Conservation (phyloP, 441 rosid genomes). For the Erodium moschatum region DNA sequence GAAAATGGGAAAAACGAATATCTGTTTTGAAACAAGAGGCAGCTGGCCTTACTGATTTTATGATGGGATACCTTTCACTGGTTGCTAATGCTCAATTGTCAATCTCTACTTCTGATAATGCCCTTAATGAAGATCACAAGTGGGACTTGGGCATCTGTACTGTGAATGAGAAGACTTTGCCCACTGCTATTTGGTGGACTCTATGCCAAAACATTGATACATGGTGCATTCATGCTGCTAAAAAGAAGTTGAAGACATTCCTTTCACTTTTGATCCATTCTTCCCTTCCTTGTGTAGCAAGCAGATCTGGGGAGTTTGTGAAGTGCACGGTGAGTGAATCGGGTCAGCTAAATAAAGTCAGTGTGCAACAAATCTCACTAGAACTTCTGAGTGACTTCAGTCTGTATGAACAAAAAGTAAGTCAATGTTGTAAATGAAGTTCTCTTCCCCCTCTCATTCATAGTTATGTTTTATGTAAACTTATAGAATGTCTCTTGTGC, state of each 20-base stretch:
- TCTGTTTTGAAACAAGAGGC: conserved; percentile 59
- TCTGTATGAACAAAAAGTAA: conserved; percentile 65
- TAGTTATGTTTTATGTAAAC: not conserved
- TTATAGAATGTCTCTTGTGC: conserved; percentile 22
- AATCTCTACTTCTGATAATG: conserved; percentile 22
- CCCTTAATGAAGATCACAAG: conserved; percentile 28
- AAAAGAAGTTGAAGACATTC: conserved; percentile 56
- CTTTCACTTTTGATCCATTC: conserved; percentile 45
- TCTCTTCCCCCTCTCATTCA: not conserved
- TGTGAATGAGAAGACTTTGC: conserved; percentile 47
- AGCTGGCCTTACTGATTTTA: conserved; percentile 51
- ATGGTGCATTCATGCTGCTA: conserved; percentile 64
- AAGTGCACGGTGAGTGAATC: conserved; percentile 28
- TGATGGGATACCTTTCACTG: conserved; percentile 40
- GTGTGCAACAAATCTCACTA: conserved; percentile 47
- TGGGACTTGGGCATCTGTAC: conserved; percentile 52
- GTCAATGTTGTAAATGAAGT: conserved; percentile 17
- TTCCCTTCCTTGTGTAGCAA: conserved; percentile 32
- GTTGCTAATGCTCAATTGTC: conserved; percentile 28
- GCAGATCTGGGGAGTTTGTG: conserved; percentile 10
- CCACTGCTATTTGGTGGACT: conserved; percentile 66
- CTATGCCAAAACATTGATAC: conserved; percentile 66
- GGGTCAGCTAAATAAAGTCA: conserved; percentile 30
- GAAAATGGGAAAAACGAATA: conserved; percentile 42
- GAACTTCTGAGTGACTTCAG: conserved; percentile 54